Base-by-base conservation (phyloP, 2,329 filamentous ascomycete genomes). In the Basipetospora sp. region DNA sequence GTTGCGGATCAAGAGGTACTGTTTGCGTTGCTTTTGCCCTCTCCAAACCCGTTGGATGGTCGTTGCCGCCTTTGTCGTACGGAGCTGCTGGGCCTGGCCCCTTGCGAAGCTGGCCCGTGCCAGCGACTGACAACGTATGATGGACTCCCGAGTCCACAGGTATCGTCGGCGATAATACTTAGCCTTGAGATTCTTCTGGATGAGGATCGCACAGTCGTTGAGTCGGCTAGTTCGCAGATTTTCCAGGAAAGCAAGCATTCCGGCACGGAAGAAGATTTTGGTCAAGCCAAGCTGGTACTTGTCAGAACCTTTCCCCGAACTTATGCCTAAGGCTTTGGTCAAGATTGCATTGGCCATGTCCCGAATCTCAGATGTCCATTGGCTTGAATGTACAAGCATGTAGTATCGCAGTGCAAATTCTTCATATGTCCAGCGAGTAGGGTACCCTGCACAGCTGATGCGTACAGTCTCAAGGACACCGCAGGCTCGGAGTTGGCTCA, bases 201-300 rank as follows among this genome's bases (percentile, higher is more conserved):
- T 98, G 77, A 98, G 82, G 49, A 93, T 83, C 10, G 90, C 90
- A 48, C 87, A 93, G 47, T 86, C 82, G 54, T 93, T 96, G 53
- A 98, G 70, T 42, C 87, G 78, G 46, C 71, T 84, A 10, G 90
- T 94, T 42, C 90, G 77, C 46, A 94, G 69, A 48, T 94, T 94
- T 62, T 98, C 90, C 36, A 98, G 66, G 64, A 94, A 94, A 5
- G 90, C 90, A 49, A 98, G 77, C 90, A 98, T 98, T 58, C 90
- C 90, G 40, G 90, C 90, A 43, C 90, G 81, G 76, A 98, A 98
- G 65, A 98, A 98, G 54, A 98, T 94, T 65, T 98, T 98, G 37
- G 88, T 96, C 47, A 96, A 67, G 62, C 90, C 90, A 45, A 98
- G 74, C 62, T 98, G 90, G 55, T 96, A 98, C 61, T 94, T 98